These are phyloP conservation scores for Metschnikowia kofuensis DNA, from an alignment of 805 yeast genomes.

Conservation along the genomic window DNA sequence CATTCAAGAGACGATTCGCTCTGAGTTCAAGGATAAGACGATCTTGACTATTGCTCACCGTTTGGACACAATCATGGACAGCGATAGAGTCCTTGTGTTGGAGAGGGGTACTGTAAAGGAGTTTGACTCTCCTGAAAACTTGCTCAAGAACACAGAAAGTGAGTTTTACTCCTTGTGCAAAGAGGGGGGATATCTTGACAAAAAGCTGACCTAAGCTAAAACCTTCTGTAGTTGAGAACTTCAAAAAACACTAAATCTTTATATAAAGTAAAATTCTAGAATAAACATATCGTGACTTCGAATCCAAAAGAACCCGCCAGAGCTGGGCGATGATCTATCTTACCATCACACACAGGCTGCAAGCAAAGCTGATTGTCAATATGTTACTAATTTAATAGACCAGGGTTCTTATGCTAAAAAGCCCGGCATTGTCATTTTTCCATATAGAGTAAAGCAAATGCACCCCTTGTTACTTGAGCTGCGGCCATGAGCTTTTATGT, in stretches of 20 bases:
- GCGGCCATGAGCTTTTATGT: too few species aligned
- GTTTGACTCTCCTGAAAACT: conserved; percentile 66
- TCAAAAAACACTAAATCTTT: background rate
- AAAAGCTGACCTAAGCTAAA: conserved; percentile 15
- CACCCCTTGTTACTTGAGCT: too few species aligned
- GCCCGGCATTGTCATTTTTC: too few species aligned
- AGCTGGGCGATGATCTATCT: too few species aligned
- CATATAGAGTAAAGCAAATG: too few species aligned
- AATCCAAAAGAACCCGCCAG: too few species aligned
- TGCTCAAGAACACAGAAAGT: conserved; percentile 64
- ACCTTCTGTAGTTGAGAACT: conserved; percentile 21
- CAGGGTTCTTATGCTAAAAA: too few species aligned
- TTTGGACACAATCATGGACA: conserved; percentile 77
- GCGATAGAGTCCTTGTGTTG: conserved; percentile 71
- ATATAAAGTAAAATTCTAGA: too few species aligned
- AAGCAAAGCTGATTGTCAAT: too few species aligned
- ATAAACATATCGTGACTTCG: too few species aligned
- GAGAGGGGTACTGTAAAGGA: conserved; percentile 75
- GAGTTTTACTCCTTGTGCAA: conserved; percentile 77
- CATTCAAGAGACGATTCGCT: conserved; percentile 73
- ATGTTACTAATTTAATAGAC: too few species aligned
- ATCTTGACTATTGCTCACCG: conserved; percentile 84
- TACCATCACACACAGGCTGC: too few species aligned
- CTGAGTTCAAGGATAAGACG: conserved; percentile 71
- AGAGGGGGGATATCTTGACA: conserved; percentile 66